Evolutionary conservation across 495 filamentous ascomycete genomes (phyloP).

Genomic region (Ramalina intermedia): DNA sequence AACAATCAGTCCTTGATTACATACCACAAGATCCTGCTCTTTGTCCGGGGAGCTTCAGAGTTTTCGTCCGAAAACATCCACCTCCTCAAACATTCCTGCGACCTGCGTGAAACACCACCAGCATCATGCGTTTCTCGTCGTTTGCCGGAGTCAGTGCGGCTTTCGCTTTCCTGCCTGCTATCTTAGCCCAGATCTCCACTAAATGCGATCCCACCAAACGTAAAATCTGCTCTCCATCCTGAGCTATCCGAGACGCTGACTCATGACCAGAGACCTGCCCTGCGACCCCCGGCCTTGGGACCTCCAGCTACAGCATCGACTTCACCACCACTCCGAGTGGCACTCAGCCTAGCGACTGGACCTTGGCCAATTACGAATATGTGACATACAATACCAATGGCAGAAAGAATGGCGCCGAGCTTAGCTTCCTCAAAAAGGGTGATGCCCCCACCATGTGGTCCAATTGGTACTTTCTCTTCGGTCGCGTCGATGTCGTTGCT

Average conservation of each 20-base stretch:
- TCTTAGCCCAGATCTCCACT: constrained; percentile 32
- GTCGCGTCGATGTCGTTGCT: constrained; percentile 53
- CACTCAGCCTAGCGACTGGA: constrained; percentile 38
- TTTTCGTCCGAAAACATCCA: too few relatives aligned
- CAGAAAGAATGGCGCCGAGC: constrained; percentile 42
- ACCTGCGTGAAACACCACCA: too few relatives aligned
- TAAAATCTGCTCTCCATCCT: not conserved
- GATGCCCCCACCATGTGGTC: constrained; percentile 64
- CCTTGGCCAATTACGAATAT: constrained; percentile 23
- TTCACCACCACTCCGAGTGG: constrained; percentile 41
- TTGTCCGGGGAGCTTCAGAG: too few relatives aligned
- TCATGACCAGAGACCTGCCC: constrained; percentile 7
- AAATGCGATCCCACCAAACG: constrained; percentile 12
- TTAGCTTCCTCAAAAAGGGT: constrained; percentile 54
- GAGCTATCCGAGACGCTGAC: not conserved
- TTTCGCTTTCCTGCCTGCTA: constrained; percentile 17
- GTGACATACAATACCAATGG: constrained; percentile 33
- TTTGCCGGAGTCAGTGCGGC: not conserved
- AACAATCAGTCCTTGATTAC: too few relatives aligned
- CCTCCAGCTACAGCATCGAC: constrained; percentile 42
- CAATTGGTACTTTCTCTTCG: constrained; percentile 68
- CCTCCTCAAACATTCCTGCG: too few relatives aligned
- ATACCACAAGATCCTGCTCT: too few relatives aligned
- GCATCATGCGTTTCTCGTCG: constrained; percentile 11
- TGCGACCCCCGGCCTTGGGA: constrained; percentile 34